Conservation (phyloP, 495 filamentous ascomycete species). For the Beverwykella pulmonaria region DNA sequence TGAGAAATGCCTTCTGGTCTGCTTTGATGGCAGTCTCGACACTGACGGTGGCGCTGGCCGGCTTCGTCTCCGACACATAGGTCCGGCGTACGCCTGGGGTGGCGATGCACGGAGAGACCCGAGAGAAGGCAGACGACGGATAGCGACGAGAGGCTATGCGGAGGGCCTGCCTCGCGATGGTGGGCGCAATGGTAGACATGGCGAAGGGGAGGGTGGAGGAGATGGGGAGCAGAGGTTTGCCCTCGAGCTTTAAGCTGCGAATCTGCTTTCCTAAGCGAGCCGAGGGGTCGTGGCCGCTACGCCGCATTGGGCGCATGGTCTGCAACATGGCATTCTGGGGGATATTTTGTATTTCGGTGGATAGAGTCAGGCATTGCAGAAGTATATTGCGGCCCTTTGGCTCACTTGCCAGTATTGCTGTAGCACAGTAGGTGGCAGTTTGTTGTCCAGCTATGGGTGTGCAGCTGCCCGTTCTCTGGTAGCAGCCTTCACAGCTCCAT, state of each 20-base stretch:
- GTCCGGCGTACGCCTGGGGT: conserved; percentile 56
- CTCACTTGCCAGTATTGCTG: no score
- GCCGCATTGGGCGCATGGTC: no score
- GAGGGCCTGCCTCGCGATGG: conserved; percentile 76
- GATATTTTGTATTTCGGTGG: not conserved
- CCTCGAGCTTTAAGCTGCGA: conserved; percentile 2
- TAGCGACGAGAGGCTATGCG: conserved; percentile 60
- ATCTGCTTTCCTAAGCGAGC: conserved; percentile 20
- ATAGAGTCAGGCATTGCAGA: no score
- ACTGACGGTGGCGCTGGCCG: conserved; percentile 77
- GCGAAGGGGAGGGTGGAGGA: conserved; percentile 26
- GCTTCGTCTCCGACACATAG: conserved; percentile 85
- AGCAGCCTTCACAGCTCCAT: no score
- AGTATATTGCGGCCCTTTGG: no score
- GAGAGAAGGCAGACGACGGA: conserved; percentile 27
- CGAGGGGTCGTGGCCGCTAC: not conserved
- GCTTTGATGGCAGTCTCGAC: conserved; percentile 79
- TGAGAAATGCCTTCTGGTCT: conserved; percentile 77
- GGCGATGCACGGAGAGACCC: conserved; percentile 45
- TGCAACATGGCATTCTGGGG: no score
- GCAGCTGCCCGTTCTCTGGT: no score
- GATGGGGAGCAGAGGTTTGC: conserved; percentile 1
- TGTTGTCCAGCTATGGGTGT: no score
- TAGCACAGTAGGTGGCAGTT: no score
- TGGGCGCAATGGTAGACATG: conserved; percentile 75